phyloP scores from a whole-genome alignment of 768 basidiomycete genomes.

The Lactarius indigo region DNA sequence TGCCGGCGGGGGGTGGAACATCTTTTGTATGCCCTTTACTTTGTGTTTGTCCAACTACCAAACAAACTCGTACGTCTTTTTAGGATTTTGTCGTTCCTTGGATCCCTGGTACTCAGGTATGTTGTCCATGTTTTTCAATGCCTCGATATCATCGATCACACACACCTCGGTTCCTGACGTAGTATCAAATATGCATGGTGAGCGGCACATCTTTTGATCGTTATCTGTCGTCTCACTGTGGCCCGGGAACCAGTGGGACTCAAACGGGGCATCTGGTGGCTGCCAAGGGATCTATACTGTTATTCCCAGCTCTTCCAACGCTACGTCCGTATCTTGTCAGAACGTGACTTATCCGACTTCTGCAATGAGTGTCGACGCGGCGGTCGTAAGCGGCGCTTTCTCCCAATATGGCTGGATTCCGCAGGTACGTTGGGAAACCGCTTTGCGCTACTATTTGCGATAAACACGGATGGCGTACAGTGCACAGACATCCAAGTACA shows the following conservation, averaged over 20 bases:
- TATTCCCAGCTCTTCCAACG: conserved; percentile 38
- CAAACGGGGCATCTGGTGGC: conserved; percentile 54
- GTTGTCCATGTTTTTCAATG: conserved; percentile 13
- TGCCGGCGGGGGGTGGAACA: conserved; percentile 45
- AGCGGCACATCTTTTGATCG: conserved; percentile 7
- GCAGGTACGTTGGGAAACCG: conserved; percentile 37
- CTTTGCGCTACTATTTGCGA: background rate
- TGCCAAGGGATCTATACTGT: conserved; percentile 58
- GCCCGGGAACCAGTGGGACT: conserved; percentile 45
- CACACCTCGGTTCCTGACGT: background rate
- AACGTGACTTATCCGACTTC: conserved; percentile 47
- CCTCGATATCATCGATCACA: background rate
- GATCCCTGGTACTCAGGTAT: conserved; percentile 51
- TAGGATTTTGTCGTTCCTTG: conserved; percentile 62
- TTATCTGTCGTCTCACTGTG: background rate
- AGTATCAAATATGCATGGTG: conserved; percentile 72
- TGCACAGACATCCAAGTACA: conserved; percentile 55
- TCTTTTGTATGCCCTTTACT: conserved; percentile 42
- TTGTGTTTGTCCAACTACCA: background rate
- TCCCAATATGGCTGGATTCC: conserved; percentile 59
- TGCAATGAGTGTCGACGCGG: conserved; percentile 44
- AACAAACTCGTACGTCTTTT: conserved; percentile 6
- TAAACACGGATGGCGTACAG: conserved; percentile 30
- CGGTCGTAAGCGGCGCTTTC: conserved; percentile 46
- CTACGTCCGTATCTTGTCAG: conserved; percentile 41